phyloP scores from a whole-genome alignment of 371 early-diverging fungal genomes.

The Actinomucor elegans region DNA sequence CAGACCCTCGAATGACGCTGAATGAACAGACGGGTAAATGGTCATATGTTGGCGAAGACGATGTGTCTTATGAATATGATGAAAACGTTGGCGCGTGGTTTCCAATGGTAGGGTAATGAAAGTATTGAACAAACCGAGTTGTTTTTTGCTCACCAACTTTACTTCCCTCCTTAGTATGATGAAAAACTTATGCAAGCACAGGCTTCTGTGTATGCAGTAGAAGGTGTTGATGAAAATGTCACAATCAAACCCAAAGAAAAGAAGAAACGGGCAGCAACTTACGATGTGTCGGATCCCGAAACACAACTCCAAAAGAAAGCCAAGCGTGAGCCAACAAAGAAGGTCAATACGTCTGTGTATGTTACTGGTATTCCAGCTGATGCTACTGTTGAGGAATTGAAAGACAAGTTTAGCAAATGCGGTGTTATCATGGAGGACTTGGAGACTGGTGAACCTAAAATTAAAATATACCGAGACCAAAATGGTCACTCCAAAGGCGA shows the following conservation, averaged over 20 bases:
- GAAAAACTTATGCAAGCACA: slow-evolving; percentile 76
- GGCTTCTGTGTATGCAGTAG: slow-evolving; percentile 76
- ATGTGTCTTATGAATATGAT: slow-evolving; percentile 84
- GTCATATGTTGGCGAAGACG: slow-evolving; percentile 73
- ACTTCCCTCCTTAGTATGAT: too few relatives aligned
- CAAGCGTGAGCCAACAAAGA: slow-evolving; percentile 53
- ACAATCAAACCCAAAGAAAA: slow-evolving; percentile 27
- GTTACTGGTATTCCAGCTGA: slow-evolving; percentile 87
- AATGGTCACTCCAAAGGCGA: slow-evolving; percentile 83
- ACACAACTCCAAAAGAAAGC: slow-evolving; percentile 43
- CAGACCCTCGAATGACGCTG: slow-evolving; percentile 56
- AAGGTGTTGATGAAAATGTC: slow-evolving; percentile 56
- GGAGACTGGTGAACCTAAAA: slow-evolving; percentile 74
- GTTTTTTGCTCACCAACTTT: too few relatives aligned
- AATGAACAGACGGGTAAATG: slow-evolving; percentile 73
- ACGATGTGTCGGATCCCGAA: slow-evolving; percentile 19
- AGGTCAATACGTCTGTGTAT: slow-evolving; percentile 79
- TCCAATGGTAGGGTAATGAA: slow-evolving; percentile 79
- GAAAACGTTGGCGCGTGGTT: slow-evolving; percentile 83
- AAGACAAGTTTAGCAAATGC: slow-evolving; percentile 78
- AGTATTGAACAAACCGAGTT: too few relatives aligned
- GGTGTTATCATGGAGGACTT: slow-evolving; percentile 91
- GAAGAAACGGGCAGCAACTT: slow-evolving; percentile 40
- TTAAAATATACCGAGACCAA: slow-evolving; percentile 83
- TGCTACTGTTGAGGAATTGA: slow-evolving; percentile 76